Evolutionary conservation across 345 rosid genomes (phyloP).

Genomic region (Eutrema heterophyllum): DNA sequence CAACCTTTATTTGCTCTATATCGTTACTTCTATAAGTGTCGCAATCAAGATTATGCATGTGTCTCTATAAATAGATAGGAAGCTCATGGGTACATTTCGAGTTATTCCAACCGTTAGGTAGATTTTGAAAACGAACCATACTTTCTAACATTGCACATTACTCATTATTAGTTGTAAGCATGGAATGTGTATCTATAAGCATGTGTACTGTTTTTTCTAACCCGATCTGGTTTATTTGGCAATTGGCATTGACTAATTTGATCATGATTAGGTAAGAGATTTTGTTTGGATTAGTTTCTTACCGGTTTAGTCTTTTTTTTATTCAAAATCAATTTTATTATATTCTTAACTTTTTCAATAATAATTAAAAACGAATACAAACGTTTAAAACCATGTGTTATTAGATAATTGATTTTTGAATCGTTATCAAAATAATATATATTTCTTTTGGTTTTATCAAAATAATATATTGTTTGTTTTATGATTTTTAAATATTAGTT

Average conservation of each 20-base stretch:
- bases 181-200: not conserved
- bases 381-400: too few relatives aligned
- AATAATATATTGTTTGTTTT: too few relatives aligned
- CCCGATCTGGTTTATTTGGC: not conserved
- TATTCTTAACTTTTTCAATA: too few relatives aligned
- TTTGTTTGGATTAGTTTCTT: not conserved
- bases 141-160: constrained; percentile 9
- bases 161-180: not conserved
- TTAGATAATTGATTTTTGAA: too few relatives aligned
- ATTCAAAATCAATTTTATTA: not conserved
- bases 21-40: not conserved
- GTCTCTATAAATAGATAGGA: not conserved
- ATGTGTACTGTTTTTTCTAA: not conserved
- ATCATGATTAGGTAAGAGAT: not conserved
- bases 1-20: not conserved
- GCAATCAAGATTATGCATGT: constrained; percentile 5
- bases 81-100: constrained; percentile 3
- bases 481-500: too few relatives aligned
- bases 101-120: constrained; percentile 12
- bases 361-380: too few relatives aligned
- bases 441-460: too few relatives aligned
- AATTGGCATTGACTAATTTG: not conserved
- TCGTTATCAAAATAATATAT: too few relatives aligned
- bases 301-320: not conserved
- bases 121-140: not conserved